Base-by-base conservation (phyloP, 2,329 filamentous ascomycete genomes). In the Epichloe amarillans region DNA sequence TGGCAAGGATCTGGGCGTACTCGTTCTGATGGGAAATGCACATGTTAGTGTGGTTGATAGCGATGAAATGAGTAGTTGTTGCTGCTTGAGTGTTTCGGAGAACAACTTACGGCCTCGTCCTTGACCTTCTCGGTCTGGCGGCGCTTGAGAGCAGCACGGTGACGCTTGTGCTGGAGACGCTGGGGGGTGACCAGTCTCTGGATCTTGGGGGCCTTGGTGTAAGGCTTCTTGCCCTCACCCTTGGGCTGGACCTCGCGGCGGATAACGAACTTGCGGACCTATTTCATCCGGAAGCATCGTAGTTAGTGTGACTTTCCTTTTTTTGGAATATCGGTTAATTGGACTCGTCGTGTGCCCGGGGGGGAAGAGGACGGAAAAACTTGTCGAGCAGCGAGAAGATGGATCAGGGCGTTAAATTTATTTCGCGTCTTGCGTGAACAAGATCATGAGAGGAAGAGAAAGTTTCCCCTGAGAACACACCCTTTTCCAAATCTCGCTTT, bases 151-250 rank as follows among this genome's bases (percentile, higher is more conserved):
- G 93, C 91, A 68, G 94, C 79, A 66, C 90, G 83, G 82, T 97
- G 93, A 69, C 93, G 89, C 88, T 97, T 98, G 86, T 95, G 93
- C 83, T 98, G 93, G 70, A 98, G 89, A 74, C 93, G 93, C 80
- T 97, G 93, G 73, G 93, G 69, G 69, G 93, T 98, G 67, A 98
- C 89, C 66, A 98, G 88, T 73, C 93, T 88, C 84, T 98, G 93
- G 78, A 98, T 98, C 83, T 91, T 94, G 74, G 93, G 93, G 67
- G 93, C 93, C 88, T 98, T 98, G 86, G 91, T 96, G 85, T 97
- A 97, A 66, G 90, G 76, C 78, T 88, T 86, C 79, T 93, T 94
- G 77, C 89, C 91, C 82, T 97, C 93, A 70, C 84, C 86, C 86
- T 95, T 95, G 71, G 88, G 87, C 79, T 89, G 83, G 68, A 98